Evolutionary conservation across 2,329 filamentous ascomycete genomes (phyloP).

Genomic region (Colletotrichum phormii): DNA sequence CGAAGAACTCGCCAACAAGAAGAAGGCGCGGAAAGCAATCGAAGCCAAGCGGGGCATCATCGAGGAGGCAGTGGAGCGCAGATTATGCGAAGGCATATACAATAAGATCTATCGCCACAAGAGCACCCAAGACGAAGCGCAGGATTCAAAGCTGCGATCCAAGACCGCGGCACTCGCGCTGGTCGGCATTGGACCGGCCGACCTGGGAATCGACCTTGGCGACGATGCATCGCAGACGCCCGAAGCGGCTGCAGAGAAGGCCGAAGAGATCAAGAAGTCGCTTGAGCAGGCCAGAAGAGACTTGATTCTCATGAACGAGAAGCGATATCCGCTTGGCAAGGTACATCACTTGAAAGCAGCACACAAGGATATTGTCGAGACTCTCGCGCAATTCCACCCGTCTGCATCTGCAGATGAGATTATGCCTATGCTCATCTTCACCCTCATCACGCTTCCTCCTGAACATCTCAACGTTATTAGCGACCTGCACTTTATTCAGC

Average conservation of each 20-base stretch:
- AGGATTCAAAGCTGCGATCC: constrained; percentile 93
- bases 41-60: constrained; percentile 81
- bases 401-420: constrained; percentile 97
- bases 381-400: constrained; percentile 73
- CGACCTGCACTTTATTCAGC: constrained; percentile 93
- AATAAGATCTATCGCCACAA: constrained; percentile 90
- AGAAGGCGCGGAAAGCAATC: constrained; percentile 80
- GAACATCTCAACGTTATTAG: constrained; percentile 91
- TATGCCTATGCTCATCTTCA: constrained; percentile 95
- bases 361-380: constrained; percentile 95
- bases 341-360: constrained; percentile 87
- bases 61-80: constrained; percentile 91
- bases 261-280: constrained; percentile 77
- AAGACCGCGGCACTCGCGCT: constrained; percentile 90
- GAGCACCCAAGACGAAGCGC: constrained; percentile 91
- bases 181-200: constrained; percentile 90
- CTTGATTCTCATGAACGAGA: constrained; percentile 84
- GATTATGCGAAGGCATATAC: constrained; percentile 87
- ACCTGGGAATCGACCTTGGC: constrained; percentile 83
- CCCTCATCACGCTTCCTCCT: constrained; percentile 89
- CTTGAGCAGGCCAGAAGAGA: constrained; percentile 78
- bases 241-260: constrained; percentile 68
- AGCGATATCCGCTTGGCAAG: constrained; percentile 90
- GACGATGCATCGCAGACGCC: constrained; percentile 64
- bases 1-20: constrained; percentile 83